Conservation (phyloP, 768 basidiomycete species). For the Boletus vinaceobasis region DNA sequence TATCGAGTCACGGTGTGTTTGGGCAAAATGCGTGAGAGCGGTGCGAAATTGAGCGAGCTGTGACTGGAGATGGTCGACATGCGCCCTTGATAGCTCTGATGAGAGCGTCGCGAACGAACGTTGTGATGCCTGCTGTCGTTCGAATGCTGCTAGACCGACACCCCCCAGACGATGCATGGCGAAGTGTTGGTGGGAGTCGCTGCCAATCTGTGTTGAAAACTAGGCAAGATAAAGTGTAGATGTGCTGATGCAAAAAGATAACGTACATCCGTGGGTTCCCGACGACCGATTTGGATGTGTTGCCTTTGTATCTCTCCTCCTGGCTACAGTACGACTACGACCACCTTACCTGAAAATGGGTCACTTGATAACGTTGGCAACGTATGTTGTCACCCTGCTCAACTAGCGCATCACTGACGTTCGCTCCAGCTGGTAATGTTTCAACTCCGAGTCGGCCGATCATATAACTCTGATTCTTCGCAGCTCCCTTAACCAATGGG, state of each 20-base stretch:
- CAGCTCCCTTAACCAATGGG: constrained; percentile 96
- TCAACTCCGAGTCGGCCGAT: not conserved
- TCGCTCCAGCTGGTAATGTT: constrained; percentile 24
- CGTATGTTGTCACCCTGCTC: constrained; percentile 46
- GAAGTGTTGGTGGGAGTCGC: not conserved
- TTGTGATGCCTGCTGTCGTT: constrained; percentile 79
- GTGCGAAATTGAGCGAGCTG: constrained; percentile 84
- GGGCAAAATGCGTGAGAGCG: constrained; percentile 75
- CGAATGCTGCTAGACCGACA: constrained; percentile 85
- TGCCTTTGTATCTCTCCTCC: too few species aligned
- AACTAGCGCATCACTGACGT: not conserved
- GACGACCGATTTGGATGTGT: too few species aligned
- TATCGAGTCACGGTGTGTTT: constrained; percentile 81
- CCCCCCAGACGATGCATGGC: constrained; percentile 73
- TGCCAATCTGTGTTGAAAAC: not conserved
- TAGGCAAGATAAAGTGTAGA: constrained; percentile 21
- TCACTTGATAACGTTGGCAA: constrained; percentile 84
- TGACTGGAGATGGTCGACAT: constrained; percentile 73
- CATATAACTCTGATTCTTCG: constrained; percentile 11
- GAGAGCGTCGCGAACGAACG: constrained; percentile 83
- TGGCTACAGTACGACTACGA: too few species aligned
- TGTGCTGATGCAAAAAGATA: too few species aligned
- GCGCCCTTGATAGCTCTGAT: constrained; percentile 66
- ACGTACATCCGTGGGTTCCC: not conserved
- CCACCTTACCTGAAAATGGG: constrained; percentile 48